Evolutionary conservation across 2,329 filamentous ascomycete species (phyloP).

Genomic region (Neonectria neomacrospora): DNA sequence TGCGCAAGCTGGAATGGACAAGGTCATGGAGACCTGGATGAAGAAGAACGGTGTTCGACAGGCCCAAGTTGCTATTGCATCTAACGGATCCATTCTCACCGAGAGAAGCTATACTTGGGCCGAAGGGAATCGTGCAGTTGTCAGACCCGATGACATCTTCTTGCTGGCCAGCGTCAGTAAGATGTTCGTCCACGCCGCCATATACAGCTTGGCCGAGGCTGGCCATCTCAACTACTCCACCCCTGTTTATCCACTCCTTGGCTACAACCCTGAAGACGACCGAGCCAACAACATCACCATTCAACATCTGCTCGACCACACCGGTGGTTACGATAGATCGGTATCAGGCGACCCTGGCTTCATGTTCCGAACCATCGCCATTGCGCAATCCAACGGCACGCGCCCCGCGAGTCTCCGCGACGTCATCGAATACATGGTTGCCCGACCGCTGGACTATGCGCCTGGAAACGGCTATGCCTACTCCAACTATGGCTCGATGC

Average conservation of each 20-base stretch:
- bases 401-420: slow-evolving; percentile 31
- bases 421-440: slow-evolving; percentile 32
- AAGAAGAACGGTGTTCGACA: slow-evolving; percentile 32
- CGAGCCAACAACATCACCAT: slow-evolving; percentile 28
- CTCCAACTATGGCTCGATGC: slow-evolving; percentile 32
- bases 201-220: slow-evolving; percentile 11
- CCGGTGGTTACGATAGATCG: slow-evolving; percentile 20
- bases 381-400: slow-evolving; percentile 15
- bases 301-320: slow-evolving; percentile 32
- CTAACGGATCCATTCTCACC: background rate
- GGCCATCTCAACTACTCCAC: slow-evolving; percentile 8
- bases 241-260: slow-evolving; percentile 28
- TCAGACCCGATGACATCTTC: slow-evolving; percentile 28
- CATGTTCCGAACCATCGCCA: slow-evolving; percentile 26
- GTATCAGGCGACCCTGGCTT: slow-evolving; percentile 24
- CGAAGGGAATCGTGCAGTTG: slow-evolving; percentile 27
- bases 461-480: slow-evolving; percentile 26
- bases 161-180: slow-evolving; percentile 34
- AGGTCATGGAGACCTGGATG: slow-evolving; percentile 28
- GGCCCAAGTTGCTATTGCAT: slow-evolving; percentile 28
- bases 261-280: slow-evolving; percentile 23
- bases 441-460: slow-evolving; percentile 19
- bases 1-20: slow-evolving; percentile 12
- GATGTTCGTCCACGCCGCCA: slow-evolving; percentile 29
- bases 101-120: slow-evolving; percentile 37